Conservation (phyloP, 352 stramenopile species). For the Pythium biforme region DNA sequence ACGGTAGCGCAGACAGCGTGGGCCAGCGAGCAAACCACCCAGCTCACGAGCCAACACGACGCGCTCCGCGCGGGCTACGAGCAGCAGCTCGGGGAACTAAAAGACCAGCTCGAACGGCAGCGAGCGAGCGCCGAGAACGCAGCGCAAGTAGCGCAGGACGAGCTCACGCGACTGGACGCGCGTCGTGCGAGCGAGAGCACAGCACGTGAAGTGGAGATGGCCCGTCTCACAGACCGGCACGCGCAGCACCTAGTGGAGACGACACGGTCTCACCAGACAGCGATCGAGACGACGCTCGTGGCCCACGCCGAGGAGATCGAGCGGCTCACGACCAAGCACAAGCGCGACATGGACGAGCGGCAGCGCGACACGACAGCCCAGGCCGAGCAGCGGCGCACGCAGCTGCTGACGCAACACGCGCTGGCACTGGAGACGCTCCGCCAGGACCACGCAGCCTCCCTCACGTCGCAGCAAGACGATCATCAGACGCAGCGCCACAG, state of each 20-base stretch:
- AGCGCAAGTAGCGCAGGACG: not conserved
- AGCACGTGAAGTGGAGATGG: not conserved
- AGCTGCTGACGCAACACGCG: constrained; percentile 20
- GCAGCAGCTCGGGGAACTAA: constrained; percentile 17
- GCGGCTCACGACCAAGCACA: constrained; percentile 15
- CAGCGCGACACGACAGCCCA: not conserved
- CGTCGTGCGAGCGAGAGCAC: constrained; percentile 6
- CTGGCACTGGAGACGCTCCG: constrained; percentile 21
- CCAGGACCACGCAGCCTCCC: constrained; percentile 25
- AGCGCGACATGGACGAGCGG: too few relatives aligned
- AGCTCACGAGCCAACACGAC: constrained; percentile 3
- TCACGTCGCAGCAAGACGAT: constrained; percentile 29
- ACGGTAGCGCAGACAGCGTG: not conserved
- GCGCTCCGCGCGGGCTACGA: constrained; percentile 12
- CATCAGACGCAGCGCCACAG: constrained; percentile 28
- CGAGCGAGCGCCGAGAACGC: constrained; percentile 2
- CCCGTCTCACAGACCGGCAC: not conserved
- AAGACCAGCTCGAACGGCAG: constrained; percentile 25
- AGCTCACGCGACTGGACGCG: not conserved
- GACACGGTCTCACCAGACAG: not conserved
- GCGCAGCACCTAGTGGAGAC: not conserved
- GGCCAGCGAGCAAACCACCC: not conserved
- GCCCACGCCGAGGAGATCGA: constrained; percentile 7
- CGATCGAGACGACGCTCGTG: not conserved
- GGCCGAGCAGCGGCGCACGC: not conserved